Conservation (phyloP, 768 basidiomycete species). For the Pleurotus tuoliensis region DNA sequence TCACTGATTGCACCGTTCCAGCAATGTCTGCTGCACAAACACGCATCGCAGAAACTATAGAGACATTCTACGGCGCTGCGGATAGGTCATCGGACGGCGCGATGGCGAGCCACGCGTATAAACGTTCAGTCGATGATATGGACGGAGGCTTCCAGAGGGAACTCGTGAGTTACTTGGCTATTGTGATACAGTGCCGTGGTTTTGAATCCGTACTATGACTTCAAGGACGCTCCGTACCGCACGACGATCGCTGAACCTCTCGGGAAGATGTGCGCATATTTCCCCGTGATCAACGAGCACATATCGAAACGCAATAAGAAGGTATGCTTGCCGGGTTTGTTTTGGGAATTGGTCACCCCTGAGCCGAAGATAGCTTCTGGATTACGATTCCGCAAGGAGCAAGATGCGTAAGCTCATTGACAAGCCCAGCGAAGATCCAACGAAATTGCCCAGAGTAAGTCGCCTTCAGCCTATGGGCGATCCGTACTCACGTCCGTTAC, state of each 20-base stretch:
- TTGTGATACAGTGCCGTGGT: too few species aligned
- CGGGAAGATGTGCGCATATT: slow-evolving; percentile 95
- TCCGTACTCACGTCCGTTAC: too few species aligned
- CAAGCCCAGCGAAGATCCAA: slow-evolving; percentile 91
- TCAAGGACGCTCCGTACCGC: slow-evolving; percentile 88
- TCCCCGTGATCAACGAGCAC: slow-evolving; percentile 89
- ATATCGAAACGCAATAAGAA: slow-evolving; percentile 96
- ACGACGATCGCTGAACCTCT: slow-evolving; percentile 94
- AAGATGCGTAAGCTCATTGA: slow-evolving; percentile 85
- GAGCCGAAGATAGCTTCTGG: slow-evolving; percentile 61
- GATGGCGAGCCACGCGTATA: slow-evolving; percentile 97
- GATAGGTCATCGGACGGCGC: slow-evolving; percentile 87
- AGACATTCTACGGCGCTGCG: slow-evolving; percentile 85
- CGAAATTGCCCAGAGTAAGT: slow-evolving; percentile 79
- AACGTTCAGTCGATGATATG: slow-evolving; percentile 89
- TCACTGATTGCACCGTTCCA: slow-evolving; percentile 23
- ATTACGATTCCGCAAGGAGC: slow-evolving; percentile 91
- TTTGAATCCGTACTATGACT: not conserved
- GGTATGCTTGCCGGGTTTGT: slow-evolving; percentile 35
- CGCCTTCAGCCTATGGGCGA: not conserved
- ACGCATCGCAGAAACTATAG: slow-evolving; percentile 89
- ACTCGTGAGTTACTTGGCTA: slow-evolving; percentile 50
- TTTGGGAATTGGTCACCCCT: not conserved
- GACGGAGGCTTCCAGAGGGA: slow-evolving; percentile 82
- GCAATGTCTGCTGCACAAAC: slow-evolving; percentile 95